These are phyloP conservation scores for Fusarium kyushuense DNA, from an alignment of 2,329 filamentous ascomycete genomes.

Conservation along the genomic window DNA sequence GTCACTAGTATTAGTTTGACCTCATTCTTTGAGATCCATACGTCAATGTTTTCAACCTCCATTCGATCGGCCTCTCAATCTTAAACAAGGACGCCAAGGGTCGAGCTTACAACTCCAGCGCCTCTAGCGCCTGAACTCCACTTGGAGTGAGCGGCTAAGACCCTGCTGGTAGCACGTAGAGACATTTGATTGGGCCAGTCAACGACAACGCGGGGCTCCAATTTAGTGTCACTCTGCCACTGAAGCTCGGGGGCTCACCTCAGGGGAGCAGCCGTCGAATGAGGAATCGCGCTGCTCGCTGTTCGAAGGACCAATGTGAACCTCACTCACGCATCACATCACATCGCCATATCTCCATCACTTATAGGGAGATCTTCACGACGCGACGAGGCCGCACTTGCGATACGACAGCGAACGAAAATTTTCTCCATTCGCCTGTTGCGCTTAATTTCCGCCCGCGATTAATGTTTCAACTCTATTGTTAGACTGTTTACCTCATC, in stretches of 20 bases:
- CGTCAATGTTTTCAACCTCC: not conserved
- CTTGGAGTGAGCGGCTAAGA: conserved; percentile 44
- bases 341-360: conserved; percentile 29
- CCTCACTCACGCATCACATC: conserved; percentile 42
- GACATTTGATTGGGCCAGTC: conserved; percentile 31
- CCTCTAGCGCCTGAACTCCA: conserved; percentile 39
- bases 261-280: conserved; percentile 48
- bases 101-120: conserved; percentile 37
- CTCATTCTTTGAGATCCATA: not conserved
- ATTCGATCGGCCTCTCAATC: conserved; percentile 25
- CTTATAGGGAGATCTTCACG: conserved; percentile 32
- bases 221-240: conserved; percentile 47
- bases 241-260: conserved; percentile 38
- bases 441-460: conserved; percentile 11
- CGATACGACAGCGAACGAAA: conserved; percentile 21
- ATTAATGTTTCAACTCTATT: conserved; percentile 35
- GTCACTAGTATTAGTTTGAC: not conserved
- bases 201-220: conserved; percentile 41
- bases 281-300: conserved; percentile 39
- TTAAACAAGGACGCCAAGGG: conserved; percentile 25
- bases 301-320: conserved; percentile 39
- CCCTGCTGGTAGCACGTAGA: conserved; percentile 18
- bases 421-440: conserved; percentile 14
- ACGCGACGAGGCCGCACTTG: conserved; percentile 24
- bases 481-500: conserved; percentile 32